These are phyloP conservation scores for Apiospora kogelbergensis DNA, from an alignment of 2,329 filamentous ascomycete species.

Conservation along the genomic window DNA sequence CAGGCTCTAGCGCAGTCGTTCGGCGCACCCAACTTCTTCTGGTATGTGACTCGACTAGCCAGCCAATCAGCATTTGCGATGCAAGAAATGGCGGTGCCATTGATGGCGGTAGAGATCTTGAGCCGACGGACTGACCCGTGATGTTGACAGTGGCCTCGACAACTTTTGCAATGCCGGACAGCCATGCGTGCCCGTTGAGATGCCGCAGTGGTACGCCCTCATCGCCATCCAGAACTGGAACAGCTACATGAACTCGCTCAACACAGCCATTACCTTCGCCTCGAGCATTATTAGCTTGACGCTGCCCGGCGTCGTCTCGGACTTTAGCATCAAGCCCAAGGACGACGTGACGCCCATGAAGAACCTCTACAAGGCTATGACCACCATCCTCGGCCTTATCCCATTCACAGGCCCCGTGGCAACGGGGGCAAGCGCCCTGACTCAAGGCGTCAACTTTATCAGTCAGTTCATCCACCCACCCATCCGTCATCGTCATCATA, in stretches of 20 bases:
- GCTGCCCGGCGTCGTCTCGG: not conserved
- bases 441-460: not conserved
- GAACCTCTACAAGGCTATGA: slow-evolving; percentile 7
- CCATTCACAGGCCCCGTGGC: slow-evolving; percentile 3
- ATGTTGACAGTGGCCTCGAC: slow-evolving; percentile 10
- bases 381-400: slow-evolving; percentile 2
- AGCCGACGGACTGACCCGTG: too few relatives aligned
- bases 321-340: not conserved
- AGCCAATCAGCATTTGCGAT: too few relatives aligned
- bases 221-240: slow-evolving; percentile 12
- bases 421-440: not conserved
- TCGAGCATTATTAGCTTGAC: not conserved
- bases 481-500: not conserved
- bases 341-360: slow-evolving; percentile 10
- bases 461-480: not conserved
- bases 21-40: slow-evolving; percentile 11
- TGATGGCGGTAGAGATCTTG: too few relatives aligned
- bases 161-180: slow-evolving; percentile 11
- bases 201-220: slow-evolving; percentile 9
- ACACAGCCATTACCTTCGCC: slow-evolving; percentile 9
- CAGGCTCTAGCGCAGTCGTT: slow-evolving; percentile 7
- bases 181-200: slow-evolving; percentile 3
- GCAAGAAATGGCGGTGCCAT: too few relatives aligned
- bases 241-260: slow-evolving; percentile 11
- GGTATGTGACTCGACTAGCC: not conserved